Conservation (phyloP, 2,329 filamentous ascomycete species). For the Chrysosporium keratinophilum region DNA sequence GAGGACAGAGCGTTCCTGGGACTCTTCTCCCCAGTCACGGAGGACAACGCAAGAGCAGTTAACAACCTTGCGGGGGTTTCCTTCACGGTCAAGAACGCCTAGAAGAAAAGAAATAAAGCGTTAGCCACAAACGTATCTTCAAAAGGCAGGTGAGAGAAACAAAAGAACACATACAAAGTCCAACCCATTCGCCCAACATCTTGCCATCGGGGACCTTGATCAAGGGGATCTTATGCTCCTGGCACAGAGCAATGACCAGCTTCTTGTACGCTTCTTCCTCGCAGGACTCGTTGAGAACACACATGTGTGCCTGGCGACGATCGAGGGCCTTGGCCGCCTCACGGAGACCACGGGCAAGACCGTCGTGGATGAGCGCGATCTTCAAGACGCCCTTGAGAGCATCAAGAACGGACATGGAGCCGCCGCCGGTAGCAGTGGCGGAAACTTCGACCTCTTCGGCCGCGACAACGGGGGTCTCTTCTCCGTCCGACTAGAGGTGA, state of each 20-base stretch:
- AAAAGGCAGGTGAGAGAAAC: not conserved
- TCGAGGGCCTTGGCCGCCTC: slow-evolving; percentile 98
- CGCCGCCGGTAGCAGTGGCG: slow-evolving; percentile 69
- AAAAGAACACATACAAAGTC: slow-evolving; percentile 65
- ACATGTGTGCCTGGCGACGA: slow-evolving; percentile 98
- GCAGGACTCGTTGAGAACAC: slow-evolving; percentile 98
- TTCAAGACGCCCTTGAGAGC: slow-evolving; percentile 98
- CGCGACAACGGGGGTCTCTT: slow-evolving; percentile 76
- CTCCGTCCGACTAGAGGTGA: slow-evolving; percentile 84
- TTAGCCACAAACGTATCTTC: slow-evolving; percentile 13
- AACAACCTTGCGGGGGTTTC: slow-evolving; percentile 99
- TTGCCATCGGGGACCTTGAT: slow-evolving; percentile 99
- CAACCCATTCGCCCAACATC: slow-evolving; percentile 99
- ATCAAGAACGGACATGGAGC: slow-evolving; percentile 90
- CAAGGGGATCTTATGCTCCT: slow-evolving; percentile 98
- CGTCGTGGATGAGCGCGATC: slow-evolving; percentile 98
- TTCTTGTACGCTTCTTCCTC: slow-evolving; percentile 99
- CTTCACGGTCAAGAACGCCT: slow-evolving; percentile 98
- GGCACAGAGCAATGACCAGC: slow-evolving; percentile 96
- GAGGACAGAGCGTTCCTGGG: slow-evolving; percentile 94
- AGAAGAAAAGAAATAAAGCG: slow-evolving; percentile 13
- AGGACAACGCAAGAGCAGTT: slow-evolving; percentile 99
- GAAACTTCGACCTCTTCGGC: slow-evolving; percentile 91
- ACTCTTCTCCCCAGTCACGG: slow-evolving; percentile 99
- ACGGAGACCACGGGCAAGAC: slow-evolving; percentile 93